These are phyloP conservation scores for Vitis hybrid DNA, from an alignment of 177 flowering plant genomes.

Conservation along the genomic window DNA sequence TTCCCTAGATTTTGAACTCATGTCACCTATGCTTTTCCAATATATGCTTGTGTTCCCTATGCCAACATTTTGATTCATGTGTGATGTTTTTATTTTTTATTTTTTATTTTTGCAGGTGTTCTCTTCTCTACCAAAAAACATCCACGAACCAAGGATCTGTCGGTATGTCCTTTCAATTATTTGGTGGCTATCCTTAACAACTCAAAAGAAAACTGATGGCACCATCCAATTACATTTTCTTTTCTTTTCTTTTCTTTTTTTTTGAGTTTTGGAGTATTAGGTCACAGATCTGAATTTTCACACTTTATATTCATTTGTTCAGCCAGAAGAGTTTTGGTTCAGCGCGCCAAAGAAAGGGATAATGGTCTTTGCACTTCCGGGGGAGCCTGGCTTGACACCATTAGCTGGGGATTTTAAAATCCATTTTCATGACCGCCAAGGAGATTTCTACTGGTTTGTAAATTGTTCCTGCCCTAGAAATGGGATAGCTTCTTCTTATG, in stretches of 20 bases:
- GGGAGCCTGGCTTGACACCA: conserved; percentile 95
- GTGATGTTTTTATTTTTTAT: background rate
- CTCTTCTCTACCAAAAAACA: conserved; percentile 90
- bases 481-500: background rate
- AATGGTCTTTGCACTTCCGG: conserved; percentile 97
- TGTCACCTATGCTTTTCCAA: background rate
- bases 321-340: conserved; percentile 98
- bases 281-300: background rate
- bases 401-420: conserved; percentile 92
- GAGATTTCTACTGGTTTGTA: conserved; percentile 90
- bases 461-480: background rate
- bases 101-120: conserved; percentile 49
- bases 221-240: too few species aligned
- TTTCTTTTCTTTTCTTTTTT: too few species aligned
- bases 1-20: background rate
- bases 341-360: conserved; percentile 94
- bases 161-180: conserved; percentile 43
- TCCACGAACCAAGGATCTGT: conserved; percentile 83
- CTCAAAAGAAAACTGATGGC: too few species aligned
- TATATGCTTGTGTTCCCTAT: background rate
- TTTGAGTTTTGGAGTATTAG: background rate
- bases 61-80: background rate
- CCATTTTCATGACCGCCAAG: conserved; percentile 95
- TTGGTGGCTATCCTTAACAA: background rate
- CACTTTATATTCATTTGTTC: conserved; percentile 19